Conservation (phyloP, 495 filamentous ascomycete species). For the Lophiostoma macrostomum region DNA sequence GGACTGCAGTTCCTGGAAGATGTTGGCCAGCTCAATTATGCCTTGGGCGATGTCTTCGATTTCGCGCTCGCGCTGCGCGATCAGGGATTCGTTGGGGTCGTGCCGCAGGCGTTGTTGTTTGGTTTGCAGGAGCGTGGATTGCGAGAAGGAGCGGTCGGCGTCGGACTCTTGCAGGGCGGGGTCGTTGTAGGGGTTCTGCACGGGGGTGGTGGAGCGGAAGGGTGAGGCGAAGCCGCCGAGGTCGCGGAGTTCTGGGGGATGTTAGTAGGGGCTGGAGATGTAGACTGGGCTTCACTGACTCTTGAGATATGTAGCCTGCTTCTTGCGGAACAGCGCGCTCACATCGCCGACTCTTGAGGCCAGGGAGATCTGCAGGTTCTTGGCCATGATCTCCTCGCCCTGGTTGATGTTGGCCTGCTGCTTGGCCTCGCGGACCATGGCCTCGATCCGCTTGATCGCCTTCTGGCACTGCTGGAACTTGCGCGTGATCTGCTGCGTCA, state of each 20-base stretch:
- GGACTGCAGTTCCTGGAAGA: conserved; percentile 90
- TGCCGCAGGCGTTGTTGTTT: conserved; percentile 57
- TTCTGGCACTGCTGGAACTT: conserved; percentile 87
- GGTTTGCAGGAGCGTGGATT: conserved; percentile 77
- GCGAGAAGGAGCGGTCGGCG: conserved; percentile 86
- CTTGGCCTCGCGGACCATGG: conserved; percentile 74
- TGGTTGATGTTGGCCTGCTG: conserved; percentile 64
- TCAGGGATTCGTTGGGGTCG: conserved; percentile 76
- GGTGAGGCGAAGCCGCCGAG: conserved; percentile 64
- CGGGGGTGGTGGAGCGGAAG: conserved; percentile 62
- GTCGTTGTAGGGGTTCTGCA: conserved; percentile 64
- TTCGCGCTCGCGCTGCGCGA: conserved; percentile 90
- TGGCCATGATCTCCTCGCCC: conserved; percentile 91
- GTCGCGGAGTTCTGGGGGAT: conserved; percentile 70
- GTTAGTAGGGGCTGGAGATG: conserved; percentile 10
- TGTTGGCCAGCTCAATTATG: conserved; percentile 92
- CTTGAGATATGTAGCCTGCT: conserved; percentile 93
- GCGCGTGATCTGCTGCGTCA: conserved; percentile 86
- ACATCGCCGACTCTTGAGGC: conserved; percentile 86
- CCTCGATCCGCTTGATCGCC: conserved; percentile 79
- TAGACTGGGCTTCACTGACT: conserved; percentile 52
- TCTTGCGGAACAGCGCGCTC: conserved; percentile 91
- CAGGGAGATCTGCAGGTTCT: conserved; percentile 88
- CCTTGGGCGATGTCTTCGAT: conserved; percentile 97
- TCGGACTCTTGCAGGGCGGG: conserved; percentile 86